Percentiles rank a stretch among this genome's conserved stretches.
phyloP scores from a whole-genome alignment of 2,329 filamentous ascomycete genomes.

The Xylaria polymorpha region DNA sequence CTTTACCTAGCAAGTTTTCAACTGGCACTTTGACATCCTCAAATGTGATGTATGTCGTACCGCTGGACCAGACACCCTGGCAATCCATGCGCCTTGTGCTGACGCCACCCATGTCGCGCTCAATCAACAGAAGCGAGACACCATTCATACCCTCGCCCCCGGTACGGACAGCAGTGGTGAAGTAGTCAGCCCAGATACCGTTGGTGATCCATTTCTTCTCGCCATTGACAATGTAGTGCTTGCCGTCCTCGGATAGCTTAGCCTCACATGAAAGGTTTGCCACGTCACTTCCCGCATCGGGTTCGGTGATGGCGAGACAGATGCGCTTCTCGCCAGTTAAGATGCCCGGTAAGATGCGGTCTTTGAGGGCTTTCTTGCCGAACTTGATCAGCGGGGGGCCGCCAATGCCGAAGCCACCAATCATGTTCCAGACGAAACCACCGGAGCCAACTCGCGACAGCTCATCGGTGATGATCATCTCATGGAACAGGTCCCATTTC shows the following conservation, averaged over 20 bases:
- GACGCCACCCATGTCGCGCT: conserved; percentile 85
- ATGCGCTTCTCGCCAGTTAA: conserved; percentile 95
- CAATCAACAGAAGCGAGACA: conserved; percentile 89
- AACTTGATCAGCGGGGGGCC: conserved; percentile 93
- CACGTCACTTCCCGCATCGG: conserved; percentile 93
- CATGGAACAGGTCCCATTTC: conserved; percentile 98
- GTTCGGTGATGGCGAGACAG: conserved; percentile 96
- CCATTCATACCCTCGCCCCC: conserved; percentile 92
- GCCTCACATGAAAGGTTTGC: conserved; percentile 96
- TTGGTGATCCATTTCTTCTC: conserved; percentile 99
- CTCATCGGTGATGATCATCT: conserved; percentile 95
- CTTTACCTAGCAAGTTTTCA: conserved; percentile 97
- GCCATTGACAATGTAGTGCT: conserved; percentile 99
- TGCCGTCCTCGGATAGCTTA: conserved; percentile 92
- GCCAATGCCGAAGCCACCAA: conserved; percentile 96
- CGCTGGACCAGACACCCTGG: conserved; percentile 95
- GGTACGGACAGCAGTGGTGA: conserved; percentile 95
- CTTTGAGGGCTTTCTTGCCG: conserved; percentile 83
- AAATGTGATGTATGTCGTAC: conserved; percentile 97
- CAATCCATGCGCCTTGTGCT: conserved; percentile 97
- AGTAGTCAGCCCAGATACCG: conserved; percentile 96
- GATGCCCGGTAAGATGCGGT: conserved; percentile 89
- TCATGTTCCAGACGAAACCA: conserved; percentile 95
- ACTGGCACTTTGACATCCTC: conserved; percentile 99
- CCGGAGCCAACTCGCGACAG: conserved; percentile 88